Percentiles rank a stretch among this genome's conserved stretches.
Evolutionary conservation across 495 filamentous ascomycete genomes (phyloP).

Genomic region (Aspergillus sclerotiicarbonarius): DNA sequence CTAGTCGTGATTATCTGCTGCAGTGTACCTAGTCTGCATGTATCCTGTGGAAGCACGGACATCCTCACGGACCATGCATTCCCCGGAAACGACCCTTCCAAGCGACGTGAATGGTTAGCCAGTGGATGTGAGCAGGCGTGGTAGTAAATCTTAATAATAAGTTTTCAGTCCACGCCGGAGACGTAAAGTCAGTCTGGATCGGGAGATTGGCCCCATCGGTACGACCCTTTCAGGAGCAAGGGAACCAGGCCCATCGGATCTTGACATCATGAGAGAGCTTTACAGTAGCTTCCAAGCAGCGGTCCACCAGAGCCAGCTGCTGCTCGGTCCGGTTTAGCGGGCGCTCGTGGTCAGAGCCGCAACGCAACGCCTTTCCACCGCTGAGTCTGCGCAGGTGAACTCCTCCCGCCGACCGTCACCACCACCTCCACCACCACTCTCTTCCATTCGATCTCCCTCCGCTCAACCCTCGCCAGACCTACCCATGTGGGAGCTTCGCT

Average conservation of each 20-base stretch:
- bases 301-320: neutral
- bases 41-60: slow-evolving; percentile 27
- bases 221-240: neutral
- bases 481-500: neutral
- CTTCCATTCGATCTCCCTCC: neutral
- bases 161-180: neutral
- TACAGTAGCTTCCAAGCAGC: neutral
- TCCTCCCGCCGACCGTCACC: slow-evolving; percentile 2
- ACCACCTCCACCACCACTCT: neutral
- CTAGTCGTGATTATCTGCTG: neutral
- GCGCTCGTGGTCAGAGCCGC: slow-evolving; percentile 19
- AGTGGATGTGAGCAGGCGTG: neutral
- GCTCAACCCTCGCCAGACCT: slow-evolving; percentile 1
- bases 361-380: slow-evolving; percentile 14
- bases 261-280: slow-evolving; percentile 3
- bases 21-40: neutral
- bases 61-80: slow-evolving; percentile 29
- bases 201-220: neutral
- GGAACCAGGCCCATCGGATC: neutral
- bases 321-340: slow-evolving; percentile 18
- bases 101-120: neutral
- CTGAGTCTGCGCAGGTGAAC: slow-evolving; percentile 10
- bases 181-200: neutral
- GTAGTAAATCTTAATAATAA: neutral
- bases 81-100: slow-evolving; percentile 13